These are phyloP conservation scores for Pelargonium citronellum DNA, from an alignment of 441 rosid species.

Conservation along the genomic window DNA sequence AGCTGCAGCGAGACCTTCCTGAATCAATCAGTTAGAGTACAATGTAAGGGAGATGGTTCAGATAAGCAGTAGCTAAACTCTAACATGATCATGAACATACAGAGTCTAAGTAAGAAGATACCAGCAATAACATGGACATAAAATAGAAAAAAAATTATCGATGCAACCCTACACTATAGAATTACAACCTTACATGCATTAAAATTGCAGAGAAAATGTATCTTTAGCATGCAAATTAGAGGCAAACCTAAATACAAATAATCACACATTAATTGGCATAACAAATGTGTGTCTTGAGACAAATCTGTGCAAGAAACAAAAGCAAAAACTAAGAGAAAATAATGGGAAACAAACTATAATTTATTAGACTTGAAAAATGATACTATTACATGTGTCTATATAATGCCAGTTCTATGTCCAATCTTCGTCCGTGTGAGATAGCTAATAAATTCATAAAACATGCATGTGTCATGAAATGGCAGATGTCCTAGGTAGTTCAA, in stretches of 20 bases:
- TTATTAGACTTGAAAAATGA: neutral
- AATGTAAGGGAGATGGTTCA: constrained; percentile 8
- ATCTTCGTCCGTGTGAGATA: neutral
- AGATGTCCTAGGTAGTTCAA: constrained; percentile 1
- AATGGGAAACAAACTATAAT: neutral
- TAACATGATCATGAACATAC: neutral
- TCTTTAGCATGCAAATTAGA: neutral
- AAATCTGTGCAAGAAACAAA: neutral
- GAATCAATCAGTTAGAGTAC: constrained; percentile 21
- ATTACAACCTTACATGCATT: neutral
- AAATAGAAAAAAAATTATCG: neutral
- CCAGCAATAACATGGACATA: neutral
- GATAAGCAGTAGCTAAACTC: neutral
- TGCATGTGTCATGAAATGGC: neutral
- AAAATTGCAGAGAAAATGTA: neutral
- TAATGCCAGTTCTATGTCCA: neutral
- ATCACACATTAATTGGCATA: neutral
- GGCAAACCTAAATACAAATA: neutral
- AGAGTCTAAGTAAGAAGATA: neutral
- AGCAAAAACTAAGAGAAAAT: neutral
- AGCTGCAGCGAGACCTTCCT: constrained; percentile 93
- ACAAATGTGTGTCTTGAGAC: neutral
- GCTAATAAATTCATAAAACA: neutral
- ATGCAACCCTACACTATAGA: neutral
- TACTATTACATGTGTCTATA: neutral